Evolutionary conservation across 78 protist species (phyloP), one percentile per base, ranked within the genome.

Genomic region (Isochrysis galbana): DNA sequence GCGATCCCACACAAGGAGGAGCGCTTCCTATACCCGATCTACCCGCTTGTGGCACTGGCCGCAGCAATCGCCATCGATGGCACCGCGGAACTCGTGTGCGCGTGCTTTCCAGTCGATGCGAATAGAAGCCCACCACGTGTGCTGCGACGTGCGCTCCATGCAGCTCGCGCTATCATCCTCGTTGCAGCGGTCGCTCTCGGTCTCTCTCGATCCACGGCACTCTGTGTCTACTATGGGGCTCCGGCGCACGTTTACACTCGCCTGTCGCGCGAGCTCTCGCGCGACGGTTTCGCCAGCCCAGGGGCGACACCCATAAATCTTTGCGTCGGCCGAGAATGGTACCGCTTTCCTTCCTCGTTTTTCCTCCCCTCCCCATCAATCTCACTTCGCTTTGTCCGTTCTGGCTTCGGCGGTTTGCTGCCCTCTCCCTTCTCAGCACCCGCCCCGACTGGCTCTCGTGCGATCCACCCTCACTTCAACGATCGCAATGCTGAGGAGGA

Each of bases 1-100:
- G 77, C 90, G 32, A 89, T 91, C 23, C 95, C 98, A 67, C 98
- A 96, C 92, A 96, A 96, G 94, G 98, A 96, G 42, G 98, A 96
- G 90, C 87, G 97, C 54, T 96, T 96, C 90, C 39, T 96, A 22
- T 96, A 83, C 77, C 89, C 90, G 1, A 39, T 93, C 26, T 96
- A 96, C 83, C 96, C 98, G 46, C 92, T 95, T 42, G 32, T 96
- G 32, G 55, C 77, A 21, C 44, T 96, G 21, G 32, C 92, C 5
- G 95, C 92, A 4, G 78, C 82, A 1, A 21, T 72, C 41, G 44
- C 36, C 44, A 26, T 23, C 82, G 78, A 23, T 38, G 78, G 42
- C 25, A 10, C 21, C 78, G 38, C 7, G 38, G 67, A 54, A 10
- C 32, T 54, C 67, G 67, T 32, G 19, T 21, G 78, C 78, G 78